Evolutionary conservation across 2,329 filamentous ascomycete genomes (phyloP).

Genomic region (Hypoxylon sp.): DNA sequence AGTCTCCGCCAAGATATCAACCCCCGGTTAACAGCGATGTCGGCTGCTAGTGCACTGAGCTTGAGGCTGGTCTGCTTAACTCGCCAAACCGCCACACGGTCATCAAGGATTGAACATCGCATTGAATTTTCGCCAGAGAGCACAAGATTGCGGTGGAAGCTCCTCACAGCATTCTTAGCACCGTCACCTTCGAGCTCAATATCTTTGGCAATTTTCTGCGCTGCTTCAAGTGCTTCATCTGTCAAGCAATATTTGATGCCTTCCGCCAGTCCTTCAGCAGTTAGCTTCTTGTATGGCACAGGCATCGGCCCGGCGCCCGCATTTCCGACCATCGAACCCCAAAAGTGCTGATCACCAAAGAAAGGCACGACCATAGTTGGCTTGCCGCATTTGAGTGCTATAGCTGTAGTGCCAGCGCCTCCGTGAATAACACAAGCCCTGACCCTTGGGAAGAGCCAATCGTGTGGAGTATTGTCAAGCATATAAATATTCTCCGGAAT

Average conservation of each 20-base stretch:
- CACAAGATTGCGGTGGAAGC: slow-evolving; percentile 74
- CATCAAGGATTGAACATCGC: slow-evolving; percentile 75
- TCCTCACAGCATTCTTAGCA: slow-evolving; percentile 76
- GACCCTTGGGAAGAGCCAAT: slow-evolving; percentile 81
- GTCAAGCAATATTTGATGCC: slow-evolving; percentile 78
- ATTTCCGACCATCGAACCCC: slow-evolving; percentile 78
- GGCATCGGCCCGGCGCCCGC: slow-evolving; percentile 75
- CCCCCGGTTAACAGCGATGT: slow-evolving; percentile 73
- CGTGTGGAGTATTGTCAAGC: slow-evolving; percentile 81
- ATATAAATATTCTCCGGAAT: slow-evolving; percentile 77
- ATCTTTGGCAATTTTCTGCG: slow-evolving; percentile 69
- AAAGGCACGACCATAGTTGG: slow-evolving; percentile 85
- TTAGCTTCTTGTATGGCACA: slow-evolving; percentile 77
- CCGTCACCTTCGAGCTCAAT: slow-evolving; percentile 77
- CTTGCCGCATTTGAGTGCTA: slow-evolving; percentile 77
- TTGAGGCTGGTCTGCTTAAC: slow-evolving; percentile 72
- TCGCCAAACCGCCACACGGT: slow-evolving; percentile 76
- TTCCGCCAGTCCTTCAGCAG: slow-evolving; percentile 74
- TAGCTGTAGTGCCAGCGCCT: slow-evolving; percentile 83
- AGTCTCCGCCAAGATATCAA: slow-evolving; percentile 74
- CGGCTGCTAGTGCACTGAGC: slow-evolving; percentile 75
- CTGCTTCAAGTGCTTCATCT: slow-evolving; percentile 71
- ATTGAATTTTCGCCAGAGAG: slow-evolving; percentile 68
- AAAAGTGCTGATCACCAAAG: slow-evolving; percentile 85
- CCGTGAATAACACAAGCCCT: slow-evolving; percentile 80